Evolutionary conservation across 768 basidiomycete genomes (phyloP).

Genomic region (Pleurotus giganteus): DNA sequence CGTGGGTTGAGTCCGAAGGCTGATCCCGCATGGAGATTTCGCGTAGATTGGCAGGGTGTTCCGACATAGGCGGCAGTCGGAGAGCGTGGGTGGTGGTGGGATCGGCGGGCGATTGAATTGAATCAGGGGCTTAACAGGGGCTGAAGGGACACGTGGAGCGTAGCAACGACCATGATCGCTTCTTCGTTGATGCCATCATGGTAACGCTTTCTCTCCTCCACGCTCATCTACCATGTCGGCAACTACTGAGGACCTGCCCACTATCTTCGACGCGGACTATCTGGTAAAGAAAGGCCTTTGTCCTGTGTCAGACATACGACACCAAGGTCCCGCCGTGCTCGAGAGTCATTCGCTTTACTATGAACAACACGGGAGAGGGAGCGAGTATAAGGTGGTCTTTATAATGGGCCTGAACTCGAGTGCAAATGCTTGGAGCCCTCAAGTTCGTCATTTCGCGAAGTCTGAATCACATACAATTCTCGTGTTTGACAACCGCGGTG

Average conservation of each 20-base stretch:
- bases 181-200: too few relatives aligned
- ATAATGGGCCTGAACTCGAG: slow-evolving; percentile 80
- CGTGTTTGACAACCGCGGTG: slow-evolving; percentile 85
- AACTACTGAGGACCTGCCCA: neutral
- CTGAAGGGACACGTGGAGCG: too few relatives aligned
- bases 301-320: slow-evolving; percentile 55
- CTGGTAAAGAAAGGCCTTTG: slow-evolving; percentile 59
- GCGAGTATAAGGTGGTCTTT: slow-evolving; percentile 55
- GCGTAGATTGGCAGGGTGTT: too few relatives aligned
- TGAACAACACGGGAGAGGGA: slow-evolving; percentile 70
- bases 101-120: too few relatives aligned
- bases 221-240: too few relatives aligned
- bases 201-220: too few relatives aligned
- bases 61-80: too few relatives aligned
- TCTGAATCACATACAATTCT: slow-evolving; percentile 55
- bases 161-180: too few relatives aligned
- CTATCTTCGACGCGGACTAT: neutral
- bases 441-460: slow-evolving; percentile 64
- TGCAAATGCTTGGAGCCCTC: slow-evolving; percentile 60
- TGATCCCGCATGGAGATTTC: too few relatives aligned
- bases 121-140: too few relatives aligned
- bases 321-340: slow-evolving; percentile 41
- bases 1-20: too few relatives aligned
- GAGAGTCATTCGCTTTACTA: slow-evolving; percentile 78
- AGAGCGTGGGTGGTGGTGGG: too few relatives aligned